Percentiles rank a stretch among this genome's conserved stretches.
These are phyloP conservation scores for Phaeolepiota aurea DNA, from an alignment of 768 basidiomycete species.

Conservation along the genomic window DNA sequence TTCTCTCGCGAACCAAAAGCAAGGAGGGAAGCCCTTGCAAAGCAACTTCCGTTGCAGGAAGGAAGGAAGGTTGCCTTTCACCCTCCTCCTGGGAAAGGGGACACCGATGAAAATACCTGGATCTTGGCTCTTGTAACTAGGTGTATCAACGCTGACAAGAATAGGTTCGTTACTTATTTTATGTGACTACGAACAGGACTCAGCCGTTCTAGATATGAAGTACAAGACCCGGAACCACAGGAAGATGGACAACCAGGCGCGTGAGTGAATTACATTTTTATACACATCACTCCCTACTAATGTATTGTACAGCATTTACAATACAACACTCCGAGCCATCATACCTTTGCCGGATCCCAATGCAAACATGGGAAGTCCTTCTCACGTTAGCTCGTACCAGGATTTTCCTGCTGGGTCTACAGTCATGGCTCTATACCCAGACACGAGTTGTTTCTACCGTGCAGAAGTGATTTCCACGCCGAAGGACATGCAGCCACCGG, in stretches of 20 bases:
- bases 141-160: conserved; percentile 66
- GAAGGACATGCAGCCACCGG: conserved; percentile 26
- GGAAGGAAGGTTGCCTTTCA: conserved; percentile 80
- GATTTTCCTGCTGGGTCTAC: conserved; percentile 64
- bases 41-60: conserved; percentile 60
- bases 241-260: conserved; percentile 70
- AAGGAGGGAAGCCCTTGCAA: conserved; percentile 51
- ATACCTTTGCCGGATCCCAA: conserved; percentile 76
- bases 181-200: not conserved
- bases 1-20: conserved; percentile 62
- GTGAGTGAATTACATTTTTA: conserved; percentile 19
- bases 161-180: conserved; percentile 33
- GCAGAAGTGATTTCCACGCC: conserved; percentile 77
- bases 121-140: conserved; percentile 72
- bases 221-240: conserved; percentile 78
- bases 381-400: conserved; percentile 63
- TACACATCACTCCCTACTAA: conserved; percentile 3
- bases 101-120: conserved; percentile 57
- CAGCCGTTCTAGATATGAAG: conserved; percentile 55
- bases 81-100: conserved; percentile 49
- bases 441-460: conserved; percentile 87
- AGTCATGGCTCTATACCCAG: conserved; percentile 85
- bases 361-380: conserved; percentile 45
- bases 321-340: conserved; percentile 59
- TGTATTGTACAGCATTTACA: conserved; percentile 42